phyloP scores from a whole-genome alignment of 2,329 filamentous ascomycete species.

The Davidsoniella neocaledoniae region DNA sequence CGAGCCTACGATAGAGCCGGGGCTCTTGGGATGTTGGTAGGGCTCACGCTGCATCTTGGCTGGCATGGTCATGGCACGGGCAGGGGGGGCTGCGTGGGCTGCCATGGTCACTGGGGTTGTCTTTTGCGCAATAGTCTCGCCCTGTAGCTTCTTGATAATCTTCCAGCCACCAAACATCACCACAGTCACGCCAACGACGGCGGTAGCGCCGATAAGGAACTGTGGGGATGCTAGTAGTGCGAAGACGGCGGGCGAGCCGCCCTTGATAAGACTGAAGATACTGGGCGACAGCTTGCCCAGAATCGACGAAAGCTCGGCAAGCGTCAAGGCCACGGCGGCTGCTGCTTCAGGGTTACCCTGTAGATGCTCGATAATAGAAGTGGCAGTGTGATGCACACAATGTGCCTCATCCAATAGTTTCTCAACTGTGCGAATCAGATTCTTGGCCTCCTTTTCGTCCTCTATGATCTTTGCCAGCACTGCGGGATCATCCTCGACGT shows the following conservation, averaged over 20 bases:
- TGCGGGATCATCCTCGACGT: conserved; percentile 20
- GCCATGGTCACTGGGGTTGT: conserved; percentile 19
- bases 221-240: conserved; percentile 77
- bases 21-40: not conserved
- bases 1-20: conserved; percentile 20
- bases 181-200: conserved; percentile 82
- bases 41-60: conserved; percentile 16
- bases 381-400: conserved; percentile 72
- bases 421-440: conserved; percentile 60
- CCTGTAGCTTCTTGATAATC: conserved; percentile 73
- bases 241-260: conserved; percentile 70
- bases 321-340: conserved; percentile 78
- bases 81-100: conserved; percentile 6
- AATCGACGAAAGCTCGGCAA: conserved; percentile 77
- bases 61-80: conserved; percentile 10
- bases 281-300: conserved; percentile 71
- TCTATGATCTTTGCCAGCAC: conserved; percentile 25
- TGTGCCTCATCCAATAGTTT: conserved; percentile 69
- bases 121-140: conserved; percentile 18
- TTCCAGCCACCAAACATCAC: conserved; percentile 95
- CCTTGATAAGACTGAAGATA: conserved; percentile 59
- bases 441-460: conserved; percentile 38
- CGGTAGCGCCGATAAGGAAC: conserved; percentile 81
- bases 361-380: conserved; percentile 59
- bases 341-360: conserved; percentile 68